Conservation (phyloP, 768 basidiomycete species). For the Termitomyces sp. region DNA sequence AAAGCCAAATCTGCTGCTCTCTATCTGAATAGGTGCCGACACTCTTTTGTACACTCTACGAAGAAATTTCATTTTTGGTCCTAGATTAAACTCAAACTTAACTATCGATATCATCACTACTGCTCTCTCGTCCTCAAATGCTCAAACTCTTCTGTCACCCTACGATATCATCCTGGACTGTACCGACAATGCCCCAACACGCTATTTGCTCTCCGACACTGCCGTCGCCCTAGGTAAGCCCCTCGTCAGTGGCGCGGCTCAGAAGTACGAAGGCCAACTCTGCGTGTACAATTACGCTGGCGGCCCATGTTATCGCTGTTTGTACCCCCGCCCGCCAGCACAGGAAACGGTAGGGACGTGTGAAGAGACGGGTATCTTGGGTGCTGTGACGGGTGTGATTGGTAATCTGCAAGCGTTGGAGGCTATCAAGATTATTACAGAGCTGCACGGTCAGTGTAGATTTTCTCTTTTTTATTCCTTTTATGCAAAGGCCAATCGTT, state of each 20-base stretch:
- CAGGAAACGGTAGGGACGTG: conserved; percentile 66
- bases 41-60: background rate
- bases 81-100: conserved; percentile 73
- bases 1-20: conserved; percentile 81
- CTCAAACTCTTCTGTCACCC: conserved; percentile 37
- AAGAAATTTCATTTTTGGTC: conserved; percentile 1
- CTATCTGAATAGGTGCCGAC: conserved; percentile 54
- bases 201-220: conserved; percentile 89
- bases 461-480: conserved; percentile 19
- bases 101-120: conserved; percentile 46
- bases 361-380: conserved; percentile 84
- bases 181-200: conserved; percentile 73
- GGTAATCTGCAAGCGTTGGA: conserved; percentile 89
- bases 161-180: conserved; percentile 16
- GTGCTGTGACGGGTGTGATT: conserved; percentile 84
- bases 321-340: conserved; percentile 80
- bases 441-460: conserved; percentile 28
- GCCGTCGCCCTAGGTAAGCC: conserved; percentile 61
- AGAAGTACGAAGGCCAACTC: conserved; percentile 77
- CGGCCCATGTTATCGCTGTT: conserved; percentile 91
- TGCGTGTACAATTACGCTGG: conserved; percentile 66
- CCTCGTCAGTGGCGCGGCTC: conserved; percentile 61
- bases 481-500: conserved; percentile 54
- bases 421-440: conserved; percentile 56
- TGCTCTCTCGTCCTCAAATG: conserved; percentile 58